Conservation (phyloP, 148 eudicot genomes). For the Spergularia bocconei region DNA sequence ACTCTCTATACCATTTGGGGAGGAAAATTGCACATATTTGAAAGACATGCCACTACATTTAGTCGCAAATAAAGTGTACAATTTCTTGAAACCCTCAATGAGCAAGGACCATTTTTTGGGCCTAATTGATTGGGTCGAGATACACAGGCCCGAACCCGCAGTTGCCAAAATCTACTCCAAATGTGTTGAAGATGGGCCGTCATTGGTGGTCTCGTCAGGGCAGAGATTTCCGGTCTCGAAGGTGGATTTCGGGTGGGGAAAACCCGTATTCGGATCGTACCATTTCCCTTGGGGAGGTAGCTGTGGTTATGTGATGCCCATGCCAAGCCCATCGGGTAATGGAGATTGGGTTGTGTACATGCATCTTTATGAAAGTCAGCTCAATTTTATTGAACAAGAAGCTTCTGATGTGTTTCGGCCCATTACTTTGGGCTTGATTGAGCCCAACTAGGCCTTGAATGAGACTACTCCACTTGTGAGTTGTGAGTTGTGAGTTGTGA, state of each 20-base stretch:
- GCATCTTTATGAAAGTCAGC: constrained; percentile 46
- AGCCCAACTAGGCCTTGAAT: not conserved
- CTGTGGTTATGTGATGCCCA: constrained; percentile 78
- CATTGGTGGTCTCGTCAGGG: constrained; percentile 70
- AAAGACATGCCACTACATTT: constrained; percentile 35
- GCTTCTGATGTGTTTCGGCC: constrained; percentile 49
- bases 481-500: no score
- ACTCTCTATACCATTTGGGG: constrained; percentile 54
- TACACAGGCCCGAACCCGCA: constrained; percentile 50
- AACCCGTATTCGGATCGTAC: constrained; percentile 59
- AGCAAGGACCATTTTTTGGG: constrained; percentile 64
- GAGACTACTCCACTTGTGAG: no score
- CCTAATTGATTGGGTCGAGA: constrained; percentile 72
- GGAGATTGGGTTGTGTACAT: constrained; percentile 83
- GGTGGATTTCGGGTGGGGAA: constrained; percentile 79
- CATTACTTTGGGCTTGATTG: constrained; percentile 25
- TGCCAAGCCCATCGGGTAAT: constrained; percentile 53
- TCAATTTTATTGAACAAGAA: constrained; percentile 48
- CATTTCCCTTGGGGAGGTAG: constrained; percentile 73
- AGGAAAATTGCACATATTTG: constrained; percentile 31
- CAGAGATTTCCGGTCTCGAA: constrained; percentile 47
- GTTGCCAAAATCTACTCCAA: constrained; percentile 44
- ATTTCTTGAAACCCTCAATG: constrained; percentile 32
- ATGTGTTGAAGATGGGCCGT: constrained; percentile 39
- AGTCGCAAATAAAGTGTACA: constrained; percentile 39